Evolutionary conservation across 2,329 filamentous ascomycete genomes (phyloP).

Genomic region (Calonectria fujianensis): DNA sequence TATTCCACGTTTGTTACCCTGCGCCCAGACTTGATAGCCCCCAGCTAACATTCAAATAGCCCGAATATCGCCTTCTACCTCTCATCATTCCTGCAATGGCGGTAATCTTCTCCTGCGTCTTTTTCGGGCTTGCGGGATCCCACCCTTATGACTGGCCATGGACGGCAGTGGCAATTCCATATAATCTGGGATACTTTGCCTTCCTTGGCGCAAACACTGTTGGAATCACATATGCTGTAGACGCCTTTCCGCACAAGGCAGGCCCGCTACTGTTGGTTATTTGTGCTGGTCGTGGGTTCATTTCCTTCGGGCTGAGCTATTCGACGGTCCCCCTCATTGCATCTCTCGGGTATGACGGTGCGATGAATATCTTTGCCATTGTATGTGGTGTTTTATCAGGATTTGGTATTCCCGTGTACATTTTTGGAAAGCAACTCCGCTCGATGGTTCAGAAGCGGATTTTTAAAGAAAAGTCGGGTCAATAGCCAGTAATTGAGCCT

Average conservation of each 20-base stretch:
- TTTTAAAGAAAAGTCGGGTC: too few relatives aligned
- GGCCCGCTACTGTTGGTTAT: conserved; percentile 52
- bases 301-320: conserved; percentile 54
- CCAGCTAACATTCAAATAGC: not conserved
- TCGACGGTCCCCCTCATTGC: conserved; percentile 48
- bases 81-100: conserved; percentile 20
- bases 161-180: conserved; percentile 46
- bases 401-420: conserved; percentile 10
- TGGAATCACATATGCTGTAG: conserved; percentile 55
- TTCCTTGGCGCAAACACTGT: conserved; percentile 54
- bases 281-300: conserved; percentile 52
- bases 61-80: conserved; percentile 31
- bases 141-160: conserved; percentile 42
- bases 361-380: conserved; percentile 49
- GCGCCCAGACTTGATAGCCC: too few relatives aligned
- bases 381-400: conserved; percentile 44
- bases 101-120: conserved; percentile 25
- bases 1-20: conserved; percentile 14
- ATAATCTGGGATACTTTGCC: conserved; percentile 47
- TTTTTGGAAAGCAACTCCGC: conserved; percentile 7
- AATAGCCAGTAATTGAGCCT: too few relatives aligned
- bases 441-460: too few relatives aligned
- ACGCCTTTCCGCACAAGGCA: conserved; percentile 56
- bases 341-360: conserved; percentile 47
- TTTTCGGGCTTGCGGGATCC: conserved; percentile 27